Percentiles rank a stretch among this genome's conserved stretches.
Evolutionary conservation across 1,284 basidiomycete species (phyloP).

Genomic region (Rhodotorula sp.): DNA sequence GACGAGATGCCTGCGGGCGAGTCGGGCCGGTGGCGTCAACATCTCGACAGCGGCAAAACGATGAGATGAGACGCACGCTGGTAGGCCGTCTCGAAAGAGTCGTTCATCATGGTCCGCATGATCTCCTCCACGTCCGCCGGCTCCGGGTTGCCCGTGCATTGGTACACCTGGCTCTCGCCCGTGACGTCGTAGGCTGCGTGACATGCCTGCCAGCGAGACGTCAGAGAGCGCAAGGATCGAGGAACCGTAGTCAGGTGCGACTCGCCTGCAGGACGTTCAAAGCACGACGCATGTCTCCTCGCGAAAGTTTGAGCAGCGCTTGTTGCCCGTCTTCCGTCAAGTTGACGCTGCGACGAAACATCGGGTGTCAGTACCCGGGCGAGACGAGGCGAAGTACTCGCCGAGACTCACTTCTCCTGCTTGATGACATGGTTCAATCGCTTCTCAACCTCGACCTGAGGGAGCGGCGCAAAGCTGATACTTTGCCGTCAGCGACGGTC

Average conservation of each 20-base stretch:
- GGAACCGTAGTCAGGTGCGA: not conserved
- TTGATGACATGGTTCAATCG: conserved; percentile 76
- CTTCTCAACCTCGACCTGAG: conserved; percentile 79
- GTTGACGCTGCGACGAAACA: conserved; percentile 64
- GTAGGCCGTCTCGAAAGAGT: conserved; percentile 92
- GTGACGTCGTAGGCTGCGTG: conserved; percentile 89
- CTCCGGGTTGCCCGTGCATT: conserved; percentile 94
- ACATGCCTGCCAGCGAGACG: conserved; percentile 62
- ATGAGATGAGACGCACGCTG: conserved; percentile 60
- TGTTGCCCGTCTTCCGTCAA: conserved; percentile 80
- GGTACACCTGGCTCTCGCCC: conserved; percentile 90
- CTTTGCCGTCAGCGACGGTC: too few species aligned
- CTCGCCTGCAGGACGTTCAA: conserved; percentile 81
- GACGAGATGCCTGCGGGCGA: conserved; percentile 68
- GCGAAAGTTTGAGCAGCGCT: conserved; percentile 86
- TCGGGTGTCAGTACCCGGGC: not conserved
- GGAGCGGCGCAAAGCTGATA: conserved; percentile 79
- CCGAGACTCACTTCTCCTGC: conserved; percentile 67
- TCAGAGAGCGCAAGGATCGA: not conserved
- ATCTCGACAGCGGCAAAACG: not conserved
- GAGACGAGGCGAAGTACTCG: too few species aligned
- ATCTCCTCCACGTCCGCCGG: conserved; percentile 90
- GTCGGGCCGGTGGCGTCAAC: not conserved
- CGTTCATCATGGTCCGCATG: conserved; percentile 91
- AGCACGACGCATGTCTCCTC: conserved; percentile 96